These are phyloP conservation scores for Maudiozyma turicensis DNA, from an alignment of 805 yeast species.

Conservation along the genomic window DNA sequence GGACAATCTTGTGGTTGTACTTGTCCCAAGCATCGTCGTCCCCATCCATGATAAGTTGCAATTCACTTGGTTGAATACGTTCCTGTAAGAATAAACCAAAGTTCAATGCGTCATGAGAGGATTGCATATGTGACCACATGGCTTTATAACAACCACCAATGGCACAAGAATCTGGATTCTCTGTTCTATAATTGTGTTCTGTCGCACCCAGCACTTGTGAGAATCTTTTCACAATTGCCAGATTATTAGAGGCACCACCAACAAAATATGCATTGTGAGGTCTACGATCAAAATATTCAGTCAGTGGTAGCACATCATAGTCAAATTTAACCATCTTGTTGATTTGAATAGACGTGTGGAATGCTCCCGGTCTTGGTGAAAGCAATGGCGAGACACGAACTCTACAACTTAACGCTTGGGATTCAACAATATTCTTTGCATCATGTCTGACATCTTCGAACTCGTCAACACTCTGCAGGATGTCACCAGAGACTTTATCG, in stretches of 20 bases:
- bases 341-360: not conserved
- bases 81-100: conserved; percentile 39
- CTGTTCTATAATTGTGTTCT: conserved; percentile 58
- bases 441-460: conserved; percentile 50
- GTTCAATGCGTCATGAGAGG: conserved; percentile 13
- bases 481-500: conserved; percentile 21
- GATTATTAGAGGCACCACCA: conserved; percentile 78
- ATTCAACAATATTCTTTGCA: conserved; percentile 69
- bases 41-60: conserved; percentile 20
- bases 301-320: conserved; percentile 20
- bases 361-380: conserved; percentile 2
- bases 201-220: conserved; percentile 55
- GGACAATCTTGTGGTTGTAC: conserved; percentile 24
- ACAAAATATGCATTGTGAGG: conserved; percentile 73
- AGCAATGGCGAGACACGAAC: conserved; percentile 72
- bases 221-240: conserved; percentile 56
- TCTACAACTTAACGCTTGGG: conserved; percentile 80
- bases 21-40: conserved; percentile 22
- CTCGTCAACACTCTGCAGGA: conserved; percentile 26
- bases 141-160: conserved; percentile 86
- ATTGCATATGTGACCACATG: conserved; percentile 50
- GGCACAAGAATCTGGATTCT: conserved; percentile 85
- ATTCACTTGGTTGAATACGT: conserved; percentile 39
- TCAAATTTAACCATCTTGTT: conserved; percentile 27
- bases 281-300: conserved; percentile 27